A percentile compares a stretch with the other conserved stretches of the same genome.
Conservation (phyloP, 192 early-diverging fungal species). For the Backusella luteola region DNA sequence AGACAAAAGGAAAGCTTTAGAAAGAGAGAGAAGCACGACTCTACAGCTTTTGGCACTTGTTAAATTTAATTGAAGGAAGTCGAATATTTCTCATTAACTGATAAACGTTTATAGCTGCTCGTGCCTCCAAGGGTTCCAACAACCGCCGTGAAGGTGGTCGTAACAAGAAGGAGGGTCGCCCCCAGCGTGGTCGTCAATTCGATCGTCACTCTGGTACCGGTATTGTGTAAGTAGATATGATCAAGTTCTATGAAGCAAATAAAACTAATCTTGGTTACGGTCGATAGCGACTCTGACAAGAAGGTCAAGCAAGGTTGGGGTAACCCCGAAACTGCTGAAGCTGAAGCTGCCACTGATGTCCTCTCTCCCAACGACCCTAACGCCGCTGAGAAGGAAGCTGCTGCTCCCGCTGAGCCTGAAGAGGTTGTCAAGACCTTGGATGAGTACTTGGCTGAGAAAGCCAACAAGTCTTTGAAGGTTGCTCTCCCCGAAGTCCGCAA, state of each 20-base stretch:
- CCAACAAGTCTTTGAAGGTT: constrained; percentile 56
- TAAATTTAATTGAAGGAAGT: neutral
- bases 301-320: constrained; percentile 90
- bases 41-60: neutral
- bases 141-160: constrained; percentile 47
- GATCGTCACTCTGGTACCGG: constrained; percentile 89
- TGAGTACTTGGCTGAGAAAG: constrained; percentile 78
- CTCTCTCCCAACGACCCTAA: constrained; percentile 29
- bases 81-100: neutral
- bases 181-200: constrained; percentile 66
- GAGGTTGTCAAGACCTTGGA: constrained; percentile 83
- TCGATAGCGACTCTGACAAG: constrained; percentile 75
- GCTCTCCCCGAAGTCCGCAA: constrained; percentile 64
- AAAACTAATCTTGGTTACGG: neutral
- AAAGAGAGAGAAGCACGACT: neutral
- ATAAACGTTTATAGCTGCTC: constrained; percentile 1
- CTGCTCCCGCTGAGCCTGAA: constrained; percentile 67
- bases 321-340: constrained; percentile 58
- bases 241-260: neutral
- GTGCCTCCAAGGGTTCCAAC: constrained; percentile 45
- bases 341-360: constrained; percentile 35
- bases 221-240: constrained; percentile 41
- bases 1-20: neutral
- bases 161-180: constrained; percentile 18
- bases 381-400: constrained; percentile 35